These are phyloP conservation scores for Cyclocybe cylindracea DNA, from an alignment of 768 basidiomycete genomes.

Conservation along the genomic window DNA sequence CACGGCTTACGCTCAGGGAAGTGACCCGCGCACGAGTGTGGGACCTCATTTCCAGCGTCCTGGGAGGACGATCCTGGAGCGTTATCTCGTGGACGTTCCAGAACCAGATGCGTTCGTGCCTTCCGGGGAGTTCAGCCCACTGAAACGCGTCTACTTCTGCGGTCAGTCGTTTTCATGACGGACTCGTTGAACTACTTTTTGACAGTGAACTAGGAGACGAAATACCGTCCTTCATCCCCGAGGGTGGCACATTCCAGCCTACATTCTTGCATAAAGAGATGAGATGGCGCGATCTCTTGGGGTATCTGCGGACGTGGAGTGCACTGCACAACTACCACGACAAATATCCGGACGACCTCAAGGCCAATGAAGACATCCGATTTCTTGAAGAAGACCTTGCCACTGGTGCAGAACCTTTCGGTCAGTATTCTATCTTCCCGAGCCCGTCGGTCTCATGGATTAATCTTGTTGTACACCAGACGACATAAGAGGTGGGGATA, in stretches of 20 bases:
- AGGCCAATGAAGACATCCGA: conserved; percentile 29
- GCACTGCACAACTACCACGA: conserved; percentile 70
- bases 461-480: conserved; percentile 1
- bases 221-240: conserved; percentile 33
- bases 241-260: conserved; percentile 32
- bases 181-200: background rate
- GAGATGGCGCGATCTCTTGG: conserved; percentile 66
- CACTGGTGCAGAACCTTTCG: conserved; percentile 4
- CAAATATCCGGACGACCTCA: conserved; percentile 55
- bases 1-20: conserved; percentile 62
- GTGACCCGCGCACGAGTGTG: conserved; percentile 50
- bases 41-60: conserved; percentile 83
- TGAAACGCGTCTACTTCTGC: conserved; percentile 59
- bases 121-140: conserved; percentile 34
- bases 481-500: conserved; percentile 52
- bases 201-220: conserved; percentile 33
- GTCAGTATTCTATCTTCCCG: conserved; percentile 1
- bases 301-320: conserved; percentile 73
- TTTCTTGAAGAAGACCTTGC: conserved; percentile 34
- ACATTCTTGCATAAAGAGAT: conserved; percentile 59
- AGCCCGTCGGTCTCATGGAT: background rate
- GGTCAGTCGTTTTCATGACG: conserved; percentile 34
- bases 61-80: conserved; percentile 73
- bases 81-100: conserved; percentile 70
- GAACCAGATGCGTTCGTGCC: conserved; percentile 38